A percentile compares a stretch with the other conserved stretches of the same genome.
phyloP scores from a whole-genome alignment of 345 rosid species.

The Citrus australasica region DNA sequence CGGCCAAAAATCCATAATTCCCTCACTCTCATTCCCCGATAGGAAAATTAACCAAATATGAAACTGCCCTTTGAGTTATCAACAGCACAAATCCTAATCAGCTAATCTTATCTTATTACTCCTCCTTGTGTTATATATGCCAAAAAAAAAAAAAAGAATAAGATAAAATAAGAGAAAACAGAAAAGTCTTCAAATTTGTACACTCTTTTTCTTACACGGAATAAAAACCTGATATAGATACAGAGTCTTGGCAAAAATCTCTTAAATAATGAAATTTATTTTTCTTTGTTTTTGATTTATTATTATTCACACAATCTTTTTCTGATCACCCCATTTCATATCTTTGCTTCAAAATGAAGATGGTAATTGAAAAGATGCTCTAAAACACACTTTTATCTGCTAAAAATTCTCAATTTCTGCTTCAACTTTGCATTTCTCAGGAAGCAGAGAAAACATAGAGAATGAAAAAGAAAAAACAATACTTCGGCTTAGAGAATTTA shows the following conservation, averaged over 20 bases:
- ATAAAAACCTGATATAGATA: background rate
- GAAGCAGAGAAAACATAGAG: background rate
- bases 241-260: background rate
- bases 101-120: background rate
- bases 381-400: background rate
- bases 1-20: slow-evolving; percentile 85
- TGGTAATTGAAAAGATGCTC: background rate
- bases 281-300: background rate
- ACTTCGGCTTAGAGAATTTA: background rate
- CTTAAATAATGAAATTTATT: background rate
- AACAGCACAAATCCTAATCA: background rate
- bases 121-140: background rate
- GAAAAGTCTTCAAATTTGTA: background rate
- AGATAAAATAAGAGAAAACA: background rate
- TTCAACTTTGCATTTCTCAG: background rate
- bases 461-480: background rate
- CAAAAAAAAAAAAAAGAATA: background rate
- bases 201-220: background rate
- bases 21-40: slow-evolving; percentile 14
- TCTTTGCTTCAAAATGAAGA: background rate
- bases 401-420: background rate
- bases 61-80: background rate
- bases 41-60: background rate
- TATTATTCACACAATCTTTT: background rate
- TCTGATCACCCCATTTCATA: background rate